Evolutionary conservation across 352 stramenopile species (phyloP), one percentile per base, ranked within the genome.

Genomic region (Plasmopara muralis): DNA sequence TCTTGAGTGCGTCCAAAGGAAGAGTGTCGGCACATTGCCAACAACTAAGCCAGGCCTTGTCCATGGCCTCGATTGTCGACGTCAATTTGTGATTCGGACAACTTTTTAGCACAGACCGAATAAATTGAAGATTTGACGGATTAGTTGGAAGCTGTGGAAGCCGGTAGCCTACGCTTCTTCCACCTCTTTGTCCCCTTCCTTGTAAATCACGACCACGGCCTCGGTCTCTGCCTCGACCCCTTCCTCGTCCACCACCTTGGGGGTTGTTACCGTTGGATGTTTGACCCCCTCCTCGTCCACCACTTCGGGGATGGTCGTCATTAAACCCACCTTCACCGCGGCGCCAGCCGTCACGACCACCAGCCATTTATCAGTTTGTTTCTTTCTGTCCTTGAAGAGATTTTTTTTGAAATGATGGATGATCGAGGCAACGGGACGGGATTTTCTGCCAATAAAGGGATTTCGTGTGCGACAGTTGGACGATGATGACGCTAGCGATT

Each of bases 31-130:
- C 60, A 6, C 58, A 49, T 35, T 66, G 62, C 77, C 77, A 89
- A 52, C 74, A 74, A 31, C 62, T 68, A 7, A 57, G 53, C 77
- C 77, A 89, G 33, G 62, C 38, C 39, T 67, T 61, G 25, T 71
- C 52, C 34, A 64, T 41, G 0, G 70, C 52, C 2, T 62, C 49
- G 7, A 86, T 65, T 2, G 60, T 53, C 42, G 66, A 41, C 38
- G 62, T 54, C 10, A 89, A 57, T 15, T 64, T 64, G 13, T 78
- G 58, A 2, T 76, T 69, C 5, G 71, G 54, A 39, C 73, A 85
- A 1, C 45, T 57, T 33, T 64, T 61, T 10, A 88, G 57, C 14
- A 65, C 61, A 4, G 49, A 57, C 12, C 65, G 57, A 29, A 89
- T 58, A 33, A 86, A 89, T 29, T 71, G 71, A 18, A 64, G 43